Evolutionary conservation across 108 stramenopile genomes (phyloP), one percentile per base, ranked within the genome.

Genomic region (Stephanodiscus triporus): DNA sequence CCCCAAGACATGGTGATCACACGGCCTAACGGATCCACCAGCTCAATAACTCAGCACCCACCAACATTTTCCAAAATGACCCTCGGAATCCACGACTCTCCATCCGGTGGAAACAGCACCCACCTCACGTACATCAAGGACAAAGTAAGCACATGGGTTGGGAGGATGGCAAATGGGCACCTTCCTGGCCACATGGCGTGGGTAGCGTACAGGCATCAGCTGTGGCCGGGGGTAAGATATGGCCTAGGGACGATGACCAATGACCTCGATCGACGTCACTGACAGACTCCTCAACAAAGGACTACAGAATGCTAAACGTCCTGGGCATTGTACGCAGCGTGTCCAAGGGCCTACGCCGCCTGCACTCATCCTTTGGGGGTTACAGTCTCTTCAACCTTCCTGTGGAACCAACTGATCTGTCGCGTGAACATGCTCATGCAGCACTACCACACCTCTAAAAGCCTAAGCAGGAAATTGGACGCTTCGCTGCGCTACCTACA

Each of bases 401-500:
- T 20, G 38, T 24, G 7, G 70, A 77, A 50, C n/a, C 19, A 37
- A 8, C 2, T 40, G 16, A 65, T 65, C 9, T 56, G 22, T 5
- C 30, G 43, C 0, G 9, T 77, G 0, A 54, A 54, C 19, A 26
- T 59, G 2, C 55, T 77, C 22, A 10, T 77, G 4, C 70, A 72
- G 48, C 76, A 77, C 29, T 69, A 51, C 20, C 48, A 42, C 7
- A 22, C 47, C 2, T 24, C 57, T 9, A n/a, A 9, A 4, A 20
- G 4, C 4, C 9, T 76, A 3, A 68, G 75, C 4, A 37, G 26
- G 13, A 69, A n/a, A 10, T 27, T 77, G 1, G 17, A 2, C 6
- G 70, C 76, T 0, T 34, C 43, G 10, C 16, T 72, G 53, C 49
- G 72, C n/a, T 7, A 47, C 3, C 0, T 72, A 30, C 70, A 77